Percentiles rank a stretch among this genome's conserved stretches.
Evolutionary conservation across 345 rosid species (phyloP).

Genomic region (Hibiscus trionum): DNA sequence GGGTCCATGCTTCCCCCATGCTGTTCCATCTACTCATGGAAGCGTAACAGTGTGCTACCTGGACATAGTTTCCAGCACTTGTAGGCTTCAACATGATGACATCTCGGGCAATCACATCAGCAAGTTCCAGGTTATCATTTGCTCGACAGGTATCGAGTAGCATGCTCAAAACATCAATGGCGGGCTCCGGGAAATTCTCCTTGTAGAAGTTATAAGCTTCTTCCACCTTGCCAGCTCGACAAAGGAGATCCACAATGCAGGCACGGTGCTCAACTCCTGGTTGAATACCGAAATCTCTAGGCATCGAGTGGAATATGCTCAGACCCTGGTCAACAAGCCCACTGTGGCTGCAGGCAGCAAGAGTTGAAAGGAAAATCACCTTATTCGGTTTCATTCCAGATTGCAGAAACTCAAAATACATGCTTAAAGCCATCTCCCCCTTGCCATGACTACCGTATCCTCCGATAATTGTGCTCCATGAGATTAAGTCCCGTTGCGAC

Average conservation of each 20-base stretch:
- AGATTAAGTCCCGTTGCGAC: conserved; percentile 42
- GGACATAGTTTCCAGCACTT: conserved; percentile 44
- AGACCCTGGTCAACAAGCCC: conserved; percentile 65
- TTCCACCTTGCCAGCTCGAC: conserved; percentile 46
- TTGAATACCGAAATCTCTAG: conserved; percentile 33
- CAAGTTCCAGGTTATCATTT: conserved; percentile 27
- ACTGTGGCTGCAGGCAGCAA: conserved; percentile 73
- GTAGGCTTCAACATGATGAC: conserved; percentile 31
- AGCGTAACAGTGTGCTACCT: conserved; percentile 50
- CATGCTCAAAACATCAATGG: conserved; percentile 40
- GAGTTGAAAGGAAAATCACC: conserved; percentile 52
- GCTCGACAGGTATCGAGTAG: conserved; percentile 49
- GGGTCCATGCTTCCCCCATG: conserved; percentile 40
- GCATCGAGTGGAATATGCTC: conserved; percentile 46
- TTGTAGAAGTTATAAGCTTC: conserved; percentile 54
- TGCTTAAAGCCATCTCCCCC: conserved; percentile 52
- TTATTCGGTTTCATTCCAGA: conserved; percentile 58
- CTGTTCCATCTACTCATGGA: conserved; percentile 48
- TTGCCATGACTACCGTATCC: conserved; percentile 80
- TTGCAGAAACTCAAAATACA: conserved; percentile 47
- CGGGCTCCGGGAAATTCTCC: conserved; percentile 27
- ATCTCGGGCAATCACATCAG: conserved; percentile 28
- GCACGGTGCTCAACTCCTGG: conserved; percentile 48
- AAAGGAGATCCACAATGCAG: conserved; percentile 55
- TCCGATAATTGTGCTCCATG: conserved; percentile 60